Evolutionary conservation across 257 asterid genomes (phyloP).

Genomic region (Solanum ossicruentum): DNA sequence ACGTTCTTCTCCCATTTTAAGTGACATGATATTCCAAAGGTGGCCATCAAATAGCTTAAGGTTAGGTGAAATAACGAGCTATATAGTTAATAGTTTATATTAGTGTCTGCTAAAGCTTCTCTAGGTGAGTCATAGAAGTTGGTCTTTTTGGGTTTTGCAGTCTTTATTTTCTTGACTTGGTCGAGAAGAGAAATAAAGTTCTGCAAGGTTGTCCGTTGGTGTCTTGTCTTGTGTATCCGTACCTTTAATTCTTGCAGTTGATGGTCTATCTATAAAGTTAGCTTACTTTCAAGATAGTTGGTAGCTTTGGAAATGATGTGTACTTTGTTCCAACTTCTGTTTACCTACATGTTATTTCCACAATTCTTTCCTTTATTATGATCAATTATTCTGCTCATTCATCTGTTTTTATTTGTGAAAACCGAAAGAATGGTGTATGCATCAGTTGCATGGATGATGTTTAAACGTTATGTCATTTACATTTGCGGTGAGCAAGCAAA

Average conservation of each 20-base stretch:
- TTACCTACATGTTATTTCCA: not conserved
- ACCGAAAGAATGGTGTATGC: not conserved
- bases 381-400: not conserved
- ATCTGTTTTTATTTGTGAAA: not conserved
- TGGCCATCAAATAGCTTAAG: slow-evolving; percentile 29
- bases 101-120: slow-evolving; percentile 25
- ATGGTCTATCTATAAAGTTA: slow-evolving; percentile 14
- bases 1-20: slow-evolving; percentile 13
- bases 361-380: not conserved
- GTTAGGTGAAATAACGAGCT: slow-evolving; percentile 42
- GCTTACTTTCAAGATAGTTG: slow-evolving; percentile 4
- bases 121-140: slow-evolving; percentile 24
- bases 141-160: slow-evolving; percentile 15
- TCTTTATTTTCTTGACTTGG: slow-evolving; percentile 27
- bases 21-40: slow-evolving; percentile 27
- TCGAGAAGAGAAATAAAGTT: slow-evolving; percentile 30
- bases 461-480: not conserved
- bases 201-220: slow-evolving; percentile 11
- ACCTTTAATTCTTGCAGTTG: slow-evolving; percentile 22
- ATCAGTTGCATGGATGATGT: not conserved
- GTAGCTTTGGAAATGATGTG: not conserved
- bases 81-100: slow-evolving; percentile 21
- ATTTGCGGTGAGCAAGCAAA: not conserved
- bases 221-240: slow-evolving; percentile 24
- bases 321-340: not conserved